A percentile compares a stretch with the other conserved stretches of the same genome.
Evolutionary conservation across 805 yeast species (phyloP).

Genomic region (Zygosaccharomyces pseudorouxii): DNA sequence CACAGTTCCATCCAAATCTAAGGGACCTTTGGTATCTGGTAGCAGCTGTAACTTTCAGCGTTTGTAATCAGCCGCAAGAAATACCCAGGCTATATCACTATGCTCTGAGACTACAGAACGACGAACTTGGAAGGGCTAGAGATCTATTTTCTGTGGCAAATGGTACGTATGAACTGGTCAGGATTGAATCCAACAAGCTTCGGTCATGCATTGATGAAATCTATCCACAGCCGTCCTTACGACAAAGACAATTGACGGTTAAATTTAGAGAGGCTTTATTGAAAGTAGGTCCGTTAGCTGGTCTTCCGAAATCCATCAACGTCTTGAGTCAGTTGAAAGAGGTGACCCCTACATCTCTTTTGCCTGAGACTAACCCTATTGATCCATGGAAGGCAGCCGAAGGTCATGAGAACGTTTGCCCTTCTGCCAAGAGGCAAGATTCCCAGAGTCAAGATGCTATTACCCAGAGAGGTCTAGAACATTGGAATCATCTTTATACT

Average conservation of each 20-base stretch:
- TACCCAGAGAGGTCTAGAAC: constrained; percentile 48
- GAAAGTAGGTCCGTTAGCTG: constrained; percentile 74
- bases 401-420: constrained; percentile 13
- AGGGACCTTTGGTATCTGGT: constrained; percentile 65
- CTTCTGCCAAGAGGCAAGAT: constrained; percentile 1
- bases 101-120: constrained; percentile 42
- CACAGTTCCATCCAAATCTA: constrained; percentile 46
- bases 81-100: constrained; percentile 70
- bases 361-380: constrained; percentile 17
- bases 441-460: constrained; percentile 10
- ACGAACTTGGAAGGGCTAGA: constrained; percentile 9
- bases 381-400: constrained; percentile 28
- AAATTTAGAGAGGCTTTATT: constrained; percentile 72
- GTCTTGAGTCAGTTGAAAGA: constrained; percentile 59
- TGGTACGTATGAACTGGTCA: constrained; percentile 20
- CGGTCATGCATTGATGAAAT: constrained; percentile 16
- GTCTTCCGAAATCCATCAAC: constrained; percentile 82
- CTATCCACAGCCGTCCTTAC: constrained; percentile 22
- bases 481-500: constrained; percentile 73
- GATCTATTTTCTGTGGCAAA: constrained; percentile 21
- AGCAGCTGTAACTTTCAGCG: constrained; percentile 77
- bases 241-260: constrained; percentile 37
- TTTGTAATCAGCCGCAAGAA: constrained; percentile 77
- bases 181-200: constrained; percentile 7
- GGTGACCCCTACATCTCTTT: constrained; percentile 54